Base-by-base conservation (phyloP, 2,329 filamentous ascomycete species). In the Orbilia quercus region DNA sequence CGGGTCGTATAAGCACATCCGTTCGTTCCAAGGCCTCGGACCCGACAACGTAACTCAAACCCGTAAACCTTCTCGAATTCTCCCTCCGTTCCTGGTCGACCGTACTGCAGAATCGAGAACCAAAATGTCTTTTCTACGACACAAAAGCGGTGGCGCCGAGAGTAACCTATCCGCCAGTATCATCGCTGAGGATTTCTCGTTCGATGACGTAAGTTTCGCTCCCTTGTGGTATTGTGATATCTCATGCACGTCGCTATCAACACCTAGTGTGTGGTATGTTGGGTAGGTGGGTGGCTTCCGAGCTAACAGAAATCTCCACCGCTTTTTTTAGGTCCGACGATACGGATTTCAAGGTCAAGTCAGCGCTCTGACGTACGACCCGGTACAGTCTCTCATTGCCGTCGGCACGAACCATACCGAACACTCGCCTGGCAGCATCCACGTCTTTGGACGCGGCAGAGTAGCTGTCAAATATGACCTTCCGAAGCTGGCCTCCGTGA, bases 381-480 rank as follows among this genome's bases (percentile, higher is more conserved):
- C 95, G 0, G 86, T 97, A 11, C 95, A 99, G 80, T 96, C 93
- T 25, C 88, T 99, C 66, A 85, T 99, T 57, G 95, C 95, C 44
- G 87, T 98, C 75, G 95, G 92, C 71, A 99, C 95, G 44, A 92
- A 90, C 76, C 89, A 90, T 78, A 96, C 91, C 79, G 92, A 92
- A 70, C 87, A 88, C 34, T 25, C 51, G 2, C 51, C 45, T 20
- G 94, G 94, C 22, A 89, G 93, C 80, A 90, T 99, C 79, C 96
- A 96, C 81, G 83, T 99, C 77, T 90, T 95, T 80, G 95, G 95
- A 45, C 90, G 91, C 80, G 87, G 86, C 66, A 88, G 95, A 72
- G 90, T 98, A 58, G 87, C 90, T 76, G 91, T 90, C 77, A 86
- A 88, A 71, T 86, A 97, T 77, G 83, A 86, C 28, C 87, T 93